Conservation (phyloP, 1,139 yeast genomes). For the Diutina catenulata region DNA sequence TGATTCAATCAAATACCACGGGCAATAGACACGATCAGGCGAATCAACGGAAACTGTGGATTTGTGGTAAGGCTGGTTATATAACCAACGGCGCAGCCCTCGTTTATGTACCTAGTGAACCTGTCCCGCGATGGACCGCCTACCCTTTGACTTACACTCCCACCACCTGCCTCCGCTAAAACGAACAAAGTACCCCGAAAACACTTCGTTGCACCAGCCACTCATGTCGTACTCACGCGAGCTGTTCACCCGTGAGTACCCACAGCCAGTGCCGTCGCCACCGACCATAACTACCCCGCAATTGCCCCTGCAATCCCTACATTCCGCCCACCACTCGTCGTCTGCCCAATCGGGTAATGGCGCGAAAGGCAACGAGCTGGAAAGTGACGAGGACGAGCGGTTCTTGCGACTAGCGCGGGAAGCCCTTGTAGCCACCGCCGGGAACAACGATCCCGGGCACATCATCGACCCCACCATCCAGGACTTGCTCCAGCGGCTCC, state of each 20-base stretch:
- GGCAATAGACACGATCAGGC: too few relatives aligned
- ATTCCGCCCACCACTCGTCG: neutral
- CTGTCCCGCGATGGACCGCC: conserved; percentile 5
- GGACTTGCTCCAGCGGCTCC: conserved; percentile 25
- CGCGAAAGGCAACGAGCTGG: neutral
- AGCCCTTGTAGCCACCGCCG: conserved; percentile 30
- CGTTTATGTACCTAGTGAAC: too few relatives aligned
- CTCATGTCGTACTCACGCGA: neutral
- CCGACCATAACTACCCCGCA: neutral
- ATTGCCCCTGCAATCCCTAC: neutral
- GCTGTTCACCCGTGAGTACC: neutral
- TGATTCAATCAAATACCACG: too few relatives aligned
- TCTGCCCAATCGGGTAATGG: neutral
- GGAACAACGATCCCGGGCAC: neutral
- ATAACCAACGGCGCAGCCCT: too few relatives aligned
- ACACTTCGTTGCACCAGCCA: neutral
- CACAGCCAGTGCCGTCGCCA: neutral
- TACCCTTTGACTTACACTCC: conserved; percentile 1
- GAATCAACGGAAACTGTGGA: too few relatives aligned
- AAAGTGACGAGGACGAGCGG: conserved; percentile 26
- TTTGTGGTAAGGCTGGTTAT: too few relatives aligned
- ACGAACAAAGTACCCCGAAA: neutral
- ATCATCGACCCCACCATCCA: conserved; percentile 41
- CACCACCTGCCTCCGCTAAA: conserved; percentile 3
- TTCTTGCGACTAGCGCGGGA: conserved; percentile 33